Percentiles rank a stretch among this genome's conserved stretches.
These are phyloP conservation scores for Barnettozyma wickerhamii DNA, from an alignment of 805 yeast genomes.

Conservation along the genomic window DNA sequence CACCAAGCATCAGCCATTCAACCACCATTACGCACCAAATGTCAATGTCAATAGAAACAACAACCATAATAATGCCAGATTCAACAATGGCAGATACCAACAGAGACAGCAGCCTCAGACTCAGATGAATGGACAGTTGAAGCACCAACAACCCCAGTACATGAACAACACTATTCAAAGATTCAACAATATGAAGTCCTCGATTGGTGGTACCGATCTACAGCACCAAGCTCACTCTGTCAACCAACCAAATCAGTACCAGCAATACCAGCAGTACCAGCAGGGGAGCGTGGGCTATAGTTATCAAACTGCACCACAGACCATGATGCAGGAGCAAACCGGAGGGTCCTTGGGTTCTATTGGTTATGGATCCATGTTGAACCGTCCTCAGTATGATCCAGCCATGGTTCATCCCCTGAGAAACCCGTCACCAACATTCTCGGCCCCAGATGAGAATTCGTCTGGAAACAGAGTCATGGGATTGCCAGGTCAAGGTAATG, in stretches of 20 bases:
- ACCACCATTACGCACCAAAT: slow-evolving; percentile 29
- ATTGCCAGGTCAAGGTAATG: slow-evolving; percentile 16
- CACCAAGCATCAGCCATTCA: slow-evolving; percentile 28
- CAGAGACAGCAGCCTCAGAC: slow-evolving; percentile 12
- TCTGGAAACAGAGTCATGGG: slow-evolving; percentile 14
- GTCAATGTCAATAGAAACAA: slow-evolving; percentile 20
- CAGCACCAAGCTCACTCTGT: slow-evolving; percentile 6
- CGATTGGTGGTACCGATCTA: too few species aligned
- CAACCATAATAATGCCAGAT: slow-evolving; percentile 7
- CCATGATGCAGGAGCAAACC: too few species aligned
- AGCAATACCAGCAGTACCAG: slow-evolving; percentile 6
- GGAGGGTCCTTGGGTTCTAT: too few species aligned
- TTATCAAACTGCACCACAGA: not conserved
- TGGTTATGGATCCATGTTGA: too few species aligned
- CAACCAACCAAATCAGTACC: not conserved
- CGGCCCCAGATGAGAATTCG: slow-evolving; percentile 13
- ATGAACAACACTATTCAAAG: slow-evolving; percentile 16
- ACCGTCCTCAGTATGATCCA: too few species aligned
- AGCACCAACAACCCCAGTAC: slow-evolving; percentile 22
- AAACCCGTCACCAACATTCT: slow-evolving; percentile 17
- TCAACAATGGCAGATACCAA: slow-evolving; percentile 4
- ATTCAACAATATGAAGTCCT: slow-evolving; percentile 18
- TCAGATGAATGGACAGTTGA: slow-evolving; percentile 21
- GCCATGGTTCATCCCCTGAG: slow-evolving; percentile 15
- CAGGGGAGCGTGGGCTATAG: too few species aligned